Evolutionary conservation across 2,329 filamentous ascomycete species (phyloP).

Genomic region (Elsinoe australis): DNA sequence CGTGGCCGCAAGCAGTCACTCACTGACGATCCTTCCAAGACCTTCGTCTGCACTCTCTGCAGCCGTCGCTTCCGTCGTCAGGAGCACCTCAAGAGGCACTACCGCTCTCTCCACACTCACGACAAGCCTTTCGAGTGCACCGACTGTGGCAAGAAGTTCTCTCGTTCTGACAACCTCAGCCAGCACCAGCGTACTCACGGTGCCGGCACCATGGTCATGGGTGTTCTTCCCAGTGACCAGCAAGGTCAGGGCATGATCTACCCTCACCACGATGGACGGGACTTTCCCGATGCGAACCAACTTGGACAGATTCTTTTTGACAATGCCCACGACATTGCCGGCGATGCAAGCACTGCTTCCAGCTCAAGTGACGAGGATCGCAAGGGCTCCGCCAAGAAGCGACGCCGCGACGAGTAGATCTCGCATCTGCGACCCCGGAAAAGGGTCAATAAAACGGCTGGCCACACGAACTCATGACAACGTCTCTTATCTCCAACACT

Average conservation of each 20-base stretch:
- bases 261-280: conserved; percentile 29
- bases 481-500: background rate
- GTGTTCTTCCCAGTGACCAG: conserved; percentile 51
- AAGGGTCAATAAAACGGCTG: conserved; percentile 1
- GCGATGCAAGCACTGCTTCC: conserved; percentile 47
- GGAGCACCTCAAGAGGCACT: conserved; percentile 97
- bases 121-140: conserved; percentile 98
- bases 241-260: conserved; percentile 27
- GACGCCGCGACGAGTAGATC: conserved; percentile 37
- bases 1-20: conserved; percentile 97
- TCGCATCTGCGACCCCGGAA: conserved; percentile 12
- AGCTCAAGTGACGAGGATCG: conserved; percentile 28
- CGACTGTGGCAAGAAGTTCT: conserved; percentile 99
- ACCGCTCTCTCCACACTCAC: conserved; percentile 93
- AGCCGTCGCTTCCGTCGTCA: conserved; percentile 95
- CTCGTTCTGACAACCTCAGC: conserved; percentile 90
- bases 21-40: conserved; percentile 96
- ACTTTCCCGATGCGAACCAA: conserved; percentile 50
- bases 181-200: conserved; percentile 94
- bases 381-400: conserved; percentile 37
- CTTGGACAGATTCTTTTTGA: conserved; percentile 77
- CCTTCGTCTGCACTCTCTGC: conserved; percentile 93
- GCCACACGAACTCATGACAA: conserved; percentile 7
- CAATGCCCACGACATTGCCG: conserved; percentile 60
- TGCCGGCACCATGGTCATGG: conserved; percentile 82